Conservation (phyloP, 495 filamentous ascomycete genomes). For the Friedmanniomyces simplex region DNA sequence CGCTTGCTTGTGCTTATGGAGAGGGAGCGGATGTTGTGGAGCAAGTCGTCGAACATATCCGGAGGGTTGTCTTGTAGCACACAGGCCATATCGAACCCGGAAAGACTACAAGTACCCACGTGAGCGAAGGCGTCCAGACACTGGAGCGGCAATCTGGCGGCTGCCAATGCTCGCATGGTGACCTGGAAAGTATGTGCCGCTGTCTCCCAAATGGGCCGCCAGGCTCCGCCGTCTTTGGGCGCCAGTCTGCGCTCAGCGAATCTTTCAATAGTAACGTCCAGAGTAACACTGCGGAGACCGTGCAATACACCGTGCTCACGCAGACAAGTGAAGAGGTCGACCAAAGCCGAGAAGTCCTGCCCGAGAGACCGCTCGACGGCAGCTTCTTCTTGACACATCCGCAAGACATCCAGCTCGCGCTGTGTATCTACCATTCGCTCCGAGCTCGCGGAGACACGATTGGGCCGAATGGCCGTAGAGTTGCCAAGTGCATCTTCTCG, state of each 20-base stretch:
- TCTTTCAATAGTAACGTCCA: neutral
- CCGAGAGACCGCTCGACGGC: neutral
- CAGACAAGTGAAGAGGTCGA: neutral
- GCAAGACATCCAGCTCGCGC: neutral
- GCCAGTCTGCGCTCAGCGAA: neutral
- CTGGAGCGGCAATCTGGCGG: neutral
- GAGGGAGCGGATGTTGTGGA: neutral
- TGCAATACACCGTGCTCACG: neutral
- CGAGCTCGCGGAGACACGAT: neutral
- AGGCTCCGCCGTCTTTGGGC: neutral
- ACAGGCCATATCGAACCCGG: neutral
- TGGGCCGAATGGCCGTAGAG: neutral
- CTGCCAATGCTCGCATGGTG: neutral
- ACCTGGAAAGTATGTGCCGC: neutral
- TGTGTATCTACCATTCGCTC: neutral
- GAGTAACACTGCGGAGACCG: neutral
- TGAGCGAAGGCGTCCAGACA: neutral
- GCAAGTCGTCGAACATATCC: neutral
- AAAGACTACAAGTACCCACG: neutral
- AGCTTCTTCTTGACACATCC: neutral
- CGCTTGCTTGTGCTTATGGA: neutral
- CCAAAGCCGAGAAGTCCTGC: neutral
- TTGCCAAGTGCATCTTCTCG: neutral
- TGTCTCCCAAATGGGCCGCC: neutral
- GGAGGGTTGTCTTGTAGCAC: neutral